Base-by-base conservation (phyloP, 306 rosid genomes). In the Malus sieversii region DNA sequence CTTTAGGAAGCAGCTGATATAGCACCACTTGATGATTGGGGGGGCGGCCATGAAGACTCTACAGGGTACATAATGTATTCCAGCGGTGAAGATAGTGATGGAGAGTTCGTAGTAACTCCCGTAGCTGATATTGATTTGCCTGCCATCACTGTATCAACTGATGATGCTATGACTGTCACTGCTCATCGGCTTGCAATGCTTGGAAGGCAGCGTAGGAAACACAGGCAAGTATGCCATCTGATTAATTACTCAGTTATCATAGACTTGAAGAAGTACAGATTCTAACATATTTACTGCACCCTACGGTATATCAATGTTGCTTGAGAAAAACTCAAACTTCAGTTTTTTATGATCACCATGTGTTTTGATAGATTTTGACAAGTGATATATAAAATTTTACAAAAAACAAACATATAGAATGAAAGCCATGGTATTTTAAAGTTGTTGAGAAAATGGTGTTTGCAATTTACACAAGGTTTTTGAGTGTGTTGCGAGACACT, bases 31-130 rank as follows among this genome's bases (percentile, higher is more conserved):
- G 86, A 90, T 84, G 88, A 88, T 79, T 87, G 89, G 93, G 78
- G 78, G 92, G 72, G 77, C 32, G 75, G 73, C 38, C 80, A 73
- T 74, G 95, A 77, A 42, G 88, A 48, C 69, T 35, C 86, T 55
- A 13, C 74, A 57, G 86, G 84, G 18, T 82, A 75, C 35, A 72
- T 55, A 30, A 32, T 82, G 75, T 90, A 88, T 52, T 92, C 95
- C 55, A 94, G 97, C 62, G 96, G 92, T 12, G 98, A 93, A 69
- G 93, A 87, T 57, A 88, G 86, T 73, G 98, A 94, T 69, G 64
- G 84, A 0, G 98, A 94, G 35, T 65, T 80, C 35, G 66, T 86
- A 58, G 81, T 94, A 13, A 72, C 81, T 68, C 90, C 95, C 0
- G 77, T 88, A 45, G 73, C 76, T 70, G 97, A 92, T 80, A 35